Evolutionary conservation across 495 filamentous ascomycete species (phyloP), one percentile per base, ranked within the genome.

Genomic region (Neurospora africana): DNA sequence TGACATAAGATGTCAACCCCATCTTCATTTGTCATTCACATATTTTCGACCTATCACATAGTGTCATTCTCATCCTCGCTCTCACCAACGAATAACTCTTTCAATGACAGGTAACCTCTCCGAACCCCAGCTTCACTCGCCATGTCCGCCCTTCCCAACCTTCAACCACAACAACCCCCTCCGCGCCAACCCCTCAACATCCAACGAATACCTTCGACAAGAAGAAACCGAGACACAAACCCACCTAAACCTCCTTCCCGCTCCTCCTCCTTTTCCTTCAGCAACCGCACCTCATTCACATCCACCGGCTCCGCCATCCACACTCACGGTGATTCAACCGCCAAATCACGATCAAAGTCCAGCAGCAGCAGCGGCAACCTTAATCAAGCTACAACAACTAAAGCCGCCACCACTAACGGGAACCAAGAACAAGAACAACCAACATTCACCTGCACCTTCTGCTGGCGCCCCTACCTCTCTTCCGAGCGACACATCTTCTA

Each of bases 401-500:
- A n/a, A n/a, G n/a, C n/a, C n/a, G n/a, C n/a, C n/a, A n/a, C n/a
- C n/a, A n/a, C n/a, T n/a, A n/a, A n/a, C n/a, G n/a, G n/a, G n/a
- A n/a, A n/a, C n/a, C n/a, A n/a, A n/a, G 19, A 23, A 69, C 67
- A 70, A 11, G 70, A 73, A 11, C 71, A 73, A 30, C 43, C 78
- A n/a, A n/a, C n/a, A 40, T 86, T 86, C 76, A 81, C 81, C 9
- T 86, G 85, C 78, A 86, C 84, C 4, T 84, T 86, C 75, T 85
- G 84, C 80, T 84, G 80, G 82, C 75, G 73, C 43, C 69, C 73
- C 19, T 79, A 65, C 53, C 53, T 75, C 36, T 70, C 70, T 13
- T 74, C 73, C 3, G 61, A 73, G 11, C 79, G 76, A 0, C 79
- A 72, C 71, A 70, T 78, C 61, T 75, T 80, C 17, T 79, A 81